Evolutionary conservation across 2,329 filamentous ascomycete species (phyloP).

Genomic region (Xylaria arbuscula): DNA sequence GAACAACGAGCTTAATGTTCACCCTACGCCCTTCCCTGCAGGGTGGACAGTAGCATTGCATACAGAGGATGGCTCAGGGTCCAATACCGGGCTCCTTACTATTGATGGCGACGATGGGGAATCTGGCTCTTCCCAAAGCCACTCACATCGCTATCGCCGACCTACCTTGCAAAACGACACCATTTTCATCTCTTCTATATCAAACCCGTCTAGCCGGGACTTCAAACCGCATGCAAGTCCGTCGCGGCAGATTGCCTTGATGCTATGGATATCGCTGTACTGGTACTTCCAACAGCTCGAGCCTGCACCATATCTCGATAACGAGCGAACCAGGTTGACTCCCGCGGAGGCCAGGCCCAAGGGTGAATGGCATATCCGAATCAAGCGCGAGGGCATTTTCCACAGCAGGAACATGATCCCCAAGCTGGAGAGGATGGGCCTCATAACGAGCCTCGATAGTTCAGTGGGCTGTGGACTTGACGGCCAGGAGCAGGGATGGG

Average conservation of each 20-base stretch:
- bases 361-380: slow-evolving; percentile 87
- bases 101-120: slow-evolving; percentile 48
- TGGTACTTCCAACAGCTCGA: slow-evolving; percentile 96
- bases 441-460: slow-evolving; percentile 81
- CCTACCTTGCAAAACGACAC: slow-evolving; percentile 84
- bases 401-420: slow-evolving; percentile 84
- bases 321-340: slow-evolving; percentile 71
- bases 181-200: slow-evolving; percentile 92
- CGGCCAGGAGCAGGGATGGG: slow-evolving; percentile 74
- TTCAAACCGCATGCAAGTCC: slow-evolving; percentile 84
- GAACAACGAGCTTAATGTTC: slow-evolving; percentile 76
- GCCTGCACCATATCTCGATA: slow-evolving; percentile 73
- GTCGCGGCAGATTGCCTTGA: slow-evolving; percentile 92
- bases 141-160: slow-evolving; percentile 73
- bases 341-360: slow-evolving; percentile 77
- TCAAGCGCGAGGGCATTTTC: slow-evolving; percentile 89
- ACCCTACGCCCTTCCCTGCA: slow-evolving; percentile 78
- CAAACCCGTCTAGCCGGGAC: slow-evolving; percentile 81
- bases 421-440: slow-evolving; percentile 92
- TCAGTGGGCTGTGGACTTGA: slow-evolving; percentile 74
- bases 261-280: slow-evolving; percentile 93
- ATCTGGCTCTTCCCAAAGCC: slow-evolving; percentile 48
- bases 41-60: slow-evolving; percentile 93
- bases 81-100: slow-evolving; percentile 46
- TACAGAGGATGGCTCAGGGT: slow-evolving; percentile 63